Conservation (phyloP, 2,329 filamentous ascomycete genomes). For the Metarhizium guizhouense region DNA sequence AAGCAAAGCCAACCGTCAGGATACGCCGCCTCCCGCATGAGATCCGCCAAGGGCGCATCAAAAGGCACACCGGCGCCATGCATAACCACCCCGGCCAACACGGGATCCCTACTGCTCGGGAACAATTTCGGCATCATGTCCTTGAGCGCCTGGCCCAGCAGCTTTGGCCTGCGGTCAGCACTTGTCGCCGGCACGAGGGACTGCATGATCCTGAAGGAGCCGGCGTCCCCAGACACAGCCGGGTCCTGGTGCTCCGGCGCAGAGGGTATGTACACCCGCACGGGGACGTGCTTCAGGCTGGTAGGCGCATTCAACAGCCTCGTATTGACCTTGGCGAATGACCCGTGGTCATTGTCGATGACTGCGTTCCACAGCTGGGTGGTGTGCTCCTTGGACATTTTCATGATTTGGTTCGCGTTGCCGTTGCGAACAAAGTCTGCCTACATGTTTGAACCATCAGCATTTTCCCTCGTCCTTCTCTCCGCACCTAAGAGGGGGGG, state of each 20-base stretch:
- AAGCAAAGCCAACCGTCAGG: conserved; percentile 88
- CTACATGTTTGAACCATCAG: conserved; percentile 19
- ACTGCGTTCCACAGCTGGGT: conserved; percentile 76
- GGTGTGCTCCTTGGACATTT: conserved; percentile 74
- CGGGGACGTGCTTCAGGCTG: conserved; percentile 71
- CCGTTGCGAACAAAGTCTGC: conserved; percentile 85
- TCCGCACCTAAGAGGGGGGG: too few relatives aligned
- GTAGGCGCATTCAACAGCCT: conserved; percentile 69
- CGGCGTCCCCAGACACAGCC: conserved; percentile 21
- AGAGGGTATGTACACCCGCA: conserved; percentile 73
- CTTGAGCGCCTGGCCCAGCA: conserved; percentile 69
- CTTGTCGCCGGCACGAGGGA: conserved; percentile 51
- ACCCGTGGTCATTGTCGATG: conserved; percentile 62
- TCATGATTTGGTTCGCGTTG: conserved; percentile 84
- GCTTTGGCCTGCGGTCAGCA: conserved; percentile 31
- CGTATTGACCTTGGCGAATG: conserved; percentile 66
- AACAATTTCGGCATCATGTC: conserved; percentile 71
- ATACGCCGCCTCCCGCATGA: conserved; percentile 77
- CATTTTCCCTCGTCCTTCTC: too few relatives aligned
- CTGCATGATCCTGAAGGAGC: conserved; percentile 66
- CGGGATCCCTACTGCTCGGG: conserved; percentile 73
- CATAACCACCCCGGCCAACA: conserved; percentile 75
- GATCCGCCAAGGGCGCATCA: conserved; percentile 66
- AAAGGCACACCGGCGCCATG: conserved; percentile 83
- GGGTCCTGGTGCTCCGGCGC: background rate